phyloP scores from a whole-genome alignment of 345 rosid species.

The Brassica rapa region DNA sequence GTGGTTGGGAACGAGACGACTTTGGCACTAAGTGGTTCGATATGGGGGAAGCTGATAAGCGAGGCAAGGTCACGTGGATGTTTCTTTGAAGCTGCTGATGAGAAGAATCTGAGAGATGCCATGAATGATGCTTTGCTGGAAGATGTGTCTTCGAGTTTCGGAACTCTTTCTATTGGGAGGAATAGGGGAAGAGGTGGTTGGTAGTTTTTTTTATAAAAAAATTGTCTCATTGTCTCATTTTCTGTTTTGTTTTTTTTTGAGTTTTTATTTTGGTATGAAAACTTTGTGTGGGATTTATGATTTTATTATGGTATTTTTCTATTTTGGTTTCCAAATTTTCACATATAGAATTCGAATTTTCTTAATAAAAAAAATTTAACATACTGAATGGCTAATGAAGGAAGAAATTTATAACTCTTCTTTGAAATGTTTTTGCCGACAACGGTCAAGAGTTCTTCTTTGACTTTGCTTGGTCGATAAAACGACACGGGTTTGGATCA shows the following conservation, averaged over 20 bases:
- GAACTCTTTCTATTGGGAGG: neutral
- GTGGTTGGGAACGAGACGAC: neutral
- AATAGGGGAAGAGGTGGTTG: neutral
- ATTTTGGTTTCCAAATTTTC: neutral
- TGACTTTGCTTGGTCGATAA: neutral
- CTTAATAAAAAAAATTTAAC: neutral
- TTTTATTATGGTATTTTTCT: neutral
- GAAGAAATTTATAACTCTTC: too few species aligned
- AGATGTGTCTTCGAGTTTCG: neutral
- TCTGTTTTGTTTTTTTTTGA: neutral
- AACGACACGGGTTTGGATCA: neutral
- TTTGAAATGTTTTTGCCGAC: too few species aligned
- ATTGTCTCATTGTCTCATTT: neutral
- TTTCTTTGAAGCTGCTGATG: slow-evolving; percentile 40
- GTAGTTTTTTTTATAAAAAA: neutral
- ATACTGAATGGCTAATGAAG: too few species aligned
- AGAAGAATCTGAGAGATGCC: slow-evolving; percentile 1
- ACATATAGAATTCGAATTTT: neutral
- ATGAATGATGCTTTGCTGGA: neutral
- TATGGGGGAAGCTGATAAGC: slow-evolving; percentile 15
- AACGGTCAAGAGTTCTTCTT: neutral
- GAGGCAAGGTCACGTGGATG: slow-evolving; percentile 41
- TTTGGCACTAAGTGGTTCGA: neutral
- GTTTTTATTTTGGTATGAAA: neutral
- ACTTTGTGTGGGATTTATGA: neutral